phyloP scores from a whole-genome alignment of 148 eudicot species.

The Camellia lanceoleosa region DNA sequence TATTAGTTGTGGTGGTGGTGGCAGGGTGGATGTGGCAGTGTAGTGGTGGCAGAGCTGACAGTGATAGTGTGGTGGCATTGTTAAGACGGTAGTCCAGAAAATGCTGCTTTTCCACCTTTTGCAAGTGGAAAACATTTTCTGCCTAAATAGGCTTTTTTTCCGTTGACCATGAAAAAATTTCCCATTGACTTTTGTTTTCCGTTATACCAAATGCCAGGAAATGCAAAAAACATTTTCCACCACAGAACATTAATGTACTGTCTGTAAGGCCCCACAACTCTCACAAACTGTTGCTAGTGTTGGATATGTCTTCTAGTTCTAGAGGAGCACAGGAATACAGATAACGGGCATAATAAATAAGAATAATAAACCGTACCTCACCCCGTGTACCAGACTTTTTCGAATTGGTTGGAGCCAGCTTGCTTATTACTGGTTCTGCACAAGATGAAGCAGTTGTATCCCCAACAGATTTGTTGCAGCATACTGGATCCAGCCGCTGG shows the following conservation, averaged over 20 bases:
- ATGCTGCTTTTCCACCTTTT: too few relatives aligned
- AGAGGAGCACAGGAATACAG: not conserved
- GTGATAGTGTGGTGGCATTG: too few relatives aligned
- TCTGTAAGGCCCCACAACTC: not conserved
- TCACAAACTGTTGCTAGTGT: not conserved
- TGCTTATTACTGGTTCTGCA: slow-evolving; percentile 26
- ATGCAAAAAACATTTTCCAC: too few relatives aligned
- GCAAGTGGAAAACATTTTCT: too few relatives aligned
- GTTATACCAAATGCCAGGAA: too few relatives aligned
- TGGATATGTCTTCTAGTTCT: not conserved
- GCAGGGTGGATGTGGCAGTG: too few relatives aligned
- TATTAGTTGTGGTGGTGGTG: too few relatives aligned
- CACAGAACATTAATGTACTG: not conserved
- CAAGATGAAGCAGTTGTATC: slow-evolving; percentile 26
- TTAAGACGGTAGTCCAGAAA: too few relatives aligned
- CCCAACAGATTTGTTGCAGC: slow-evolving; percentile 23
- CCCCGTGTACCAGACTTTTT: slow-evolving; percentile 44
- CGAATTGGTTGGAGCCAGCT: slow-evolving; percentile 23
- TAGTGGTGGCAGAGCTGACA: too few relatives aligned
- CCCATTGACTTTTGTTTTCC: too few relatives aligned
- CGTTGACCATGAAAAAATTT: too few relatives aligned
- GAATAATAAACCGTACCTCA: slow-evolving; percentile 48
- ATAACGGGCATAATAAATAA: not conserved
- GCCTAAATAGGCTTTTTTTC: too few relatives aligned
- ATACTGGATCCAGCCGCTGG: slow-evolving; percentile 30